Conservation (phyloP, 2,329 filamentous ascomycete species). For the Penicillium thymicola region DNA sequence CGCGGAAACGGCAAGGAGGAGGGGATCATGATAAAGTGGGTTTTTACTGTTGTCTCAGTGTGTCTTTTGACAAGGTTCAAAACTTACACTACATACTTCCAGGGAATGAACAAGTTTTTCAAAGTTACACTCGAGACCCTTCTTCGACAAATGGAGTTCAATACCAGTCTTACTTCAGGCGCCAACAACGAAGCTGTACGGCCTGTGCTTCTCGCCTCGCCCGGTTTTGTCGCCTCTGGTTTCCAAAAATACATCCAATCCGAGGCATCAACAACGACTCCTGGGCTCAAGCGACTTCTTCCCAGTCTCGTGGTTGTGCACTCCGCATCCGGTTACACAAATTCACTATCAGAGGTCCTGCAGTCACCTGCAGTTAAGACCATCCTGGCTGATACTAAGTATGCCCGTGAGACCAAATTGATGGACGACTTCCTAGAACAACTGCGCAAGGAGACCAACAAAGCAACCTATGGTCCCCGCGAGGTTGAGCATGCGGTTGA, state of each 20-base stretch:
- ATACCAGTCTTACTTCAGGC: conserved; percentile 39
- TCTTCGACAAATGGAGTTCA: conserved; percentile 72
- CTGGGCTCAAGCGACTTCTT: conserved; percentile 65
- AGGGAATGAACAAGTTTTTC: conserved; percentile 75
- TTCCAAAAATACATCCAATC: conserved; percentile 73
- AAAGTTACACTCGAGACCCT: conserved; percentile 72
- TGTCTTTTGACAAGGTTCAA: background rate
- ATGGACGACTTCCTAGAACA: conserved; percentile 82
- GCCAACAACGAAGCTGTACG: conserved; percentile 36
- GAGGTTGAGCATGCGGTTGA: conserved; percentile 80
- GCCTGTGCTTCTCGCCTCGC: conserved; percentile 80
- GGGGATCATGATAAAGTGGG: conserved; percentile 49
- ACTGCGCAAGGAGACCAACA: conserved; percentile 77
- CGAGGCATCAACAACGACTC: conserved; percentile 59
- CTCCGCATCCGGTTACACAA: conserved; percentile 78
- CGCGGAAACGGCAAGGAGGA: conserved; percentile 47
- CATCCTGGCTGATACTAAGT: conserved; percentile 82
- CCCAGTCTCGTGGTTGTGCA: conserved; percentile 66
- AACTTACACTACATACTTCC: background rate
- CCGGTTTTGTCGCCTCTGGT: conserved; percentile 78
- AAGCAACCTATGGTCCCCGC: conserved; percentile 82
- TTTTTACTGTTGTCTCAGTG: background rate
- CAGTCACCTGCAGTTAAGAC: conserved; percentile 73
- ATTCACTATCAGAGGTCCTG: conserved; percentile 83
- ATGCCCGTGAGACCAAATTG: conserved; percentile 73